Percentiles rank a stretch among this genome's conserved stretches.
phyloP scores from a whole-genome alignment of 768 basidiomycete genomes.

The Suillus spraguei region DNA sequence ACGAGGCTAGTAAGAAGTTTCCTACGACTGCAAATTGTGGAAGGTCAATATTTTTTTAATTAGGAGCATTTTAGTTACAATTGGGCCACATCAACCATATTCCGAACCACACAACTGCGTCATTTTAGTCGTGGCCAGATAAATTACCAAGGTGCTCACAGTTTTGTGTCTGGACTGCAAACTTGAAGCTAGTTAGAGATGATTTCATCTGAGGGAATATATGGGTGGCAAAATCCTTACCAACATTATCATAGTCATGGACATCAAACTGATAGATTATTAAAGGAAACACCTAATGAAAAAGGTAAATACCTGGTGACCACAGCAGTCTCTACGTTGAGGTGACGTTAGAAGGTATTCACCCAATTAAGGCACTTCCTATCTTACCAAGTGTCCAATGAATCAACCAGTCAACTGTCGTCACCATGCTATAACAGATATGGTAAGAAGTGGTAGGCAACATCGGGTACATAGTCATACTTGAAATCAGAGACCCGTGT shows the following conservation, averaged over 20 bases:
- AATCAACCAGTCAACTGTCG: not conserved
- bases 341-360: not conserved
- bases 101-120: not conserved
- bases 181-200: not conserved
- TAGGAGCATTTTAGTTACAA: not conserved
- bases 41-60: too few species aligned
- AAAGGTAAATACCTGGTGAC: not conserved
- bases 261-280: not conserved
- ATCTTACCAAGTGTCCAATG: constrained; percentile 4
- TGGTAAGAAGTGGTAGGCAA: not conserved
- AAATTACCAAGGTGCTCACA: not conserved
- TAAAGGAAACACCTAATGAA: not conserved
- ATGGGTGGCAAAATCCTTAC: not conserved
- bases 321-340: constrained; percentile 3
- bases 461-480: not conserved
- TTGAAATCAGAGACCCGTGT: not conserved
- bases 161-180: not conserved
- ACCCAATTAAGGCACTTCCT: not conserved
- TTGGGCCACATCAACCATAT: not conserved
- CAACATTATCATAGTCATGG: not conserved
- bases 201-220: not conserved
- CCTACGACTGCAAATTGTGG: constrained; percentile 2
- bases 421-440: not conserved
- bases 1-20: not conserved
- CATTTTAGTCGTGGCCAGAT: not conserved